Evolutionary conservation across 2,329 filamentous ascomycete genomes (phyloP).

Genomic region (Xylariaceae sp.): DNA sequence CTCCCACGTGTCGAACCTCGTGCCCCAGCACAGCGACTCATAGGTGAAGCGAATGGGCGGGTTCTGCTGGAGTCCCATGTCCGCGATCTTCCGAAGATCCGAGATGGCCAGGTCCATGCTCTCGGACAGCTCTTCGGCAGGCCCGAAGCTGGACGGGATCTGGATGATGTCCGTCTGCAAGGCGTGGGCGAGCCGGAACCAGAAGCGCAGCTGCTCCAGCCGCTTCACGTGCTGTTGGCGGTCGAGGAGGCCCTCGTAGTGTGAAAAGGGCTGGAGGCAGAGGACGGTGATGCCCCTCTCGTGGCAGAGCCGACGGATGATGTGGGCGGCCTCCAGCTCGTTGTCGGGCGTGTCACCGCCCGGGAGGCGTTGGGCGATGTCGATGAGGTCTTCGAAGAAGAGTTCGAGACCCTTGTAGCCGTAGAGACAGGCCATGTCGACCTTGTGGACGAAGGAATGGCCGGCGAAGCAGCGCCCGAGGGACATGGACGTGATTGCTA

Average conservation of each 20-base stretch:
- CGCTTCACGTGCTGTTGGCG: constrained; percentile 50
- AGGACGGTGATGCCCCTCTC: constrained; percentile 53
- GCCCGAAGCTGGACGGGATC: constrained; percentile 66
- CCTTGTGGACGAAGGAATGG: constrained; percentile 61
- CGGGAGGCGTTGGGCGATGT: constrained; percentile 45
- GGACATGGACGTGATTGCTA: constrained; percentile 71
- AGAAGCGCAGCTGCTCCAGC: constrained; percentile 59
- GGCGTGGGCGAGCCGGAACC: constrained; percentile 60
- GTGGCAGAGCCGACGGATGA: constrained; percentile 53
- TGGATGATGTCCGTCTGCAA: constrained; percentile 67
- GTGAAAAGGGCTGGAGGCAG: constrained; percentile 69
- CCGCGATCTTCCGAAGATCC: constrained; percentile 60
- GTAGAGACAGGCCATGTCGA: constrained; percentile 59
- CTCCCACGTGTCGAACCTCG: constrained; percentile 66
- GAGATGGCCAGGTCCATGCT: constrained; percentile 51
- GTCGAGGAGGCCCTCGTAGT: constrained; percentile 70
- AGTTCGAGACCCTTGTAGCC: constrained; percentile 67
- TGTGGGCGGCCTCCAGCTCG: constrained; percentile 52
- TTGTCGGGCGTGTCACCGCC: constrained; percentile 38
- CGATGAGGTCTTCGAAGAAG: constrained; percentile 70
- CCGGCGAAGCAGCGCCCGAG: constrained; percentile 64
- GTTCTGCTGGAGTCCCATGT: constrained; percentile 54
- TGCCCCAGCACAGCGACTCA: constrained; percentile 69
- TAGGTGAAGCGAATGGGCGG: constrained; percentile 64
- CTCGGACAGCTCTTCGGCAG: constrained; percentile 38